A percentile compares a stretch with the other conserved stretches of the same genome.
Evolutionary conservation across 306 rosid genomes (phyloP).

Genomic region (Senna siamea): DNA sequence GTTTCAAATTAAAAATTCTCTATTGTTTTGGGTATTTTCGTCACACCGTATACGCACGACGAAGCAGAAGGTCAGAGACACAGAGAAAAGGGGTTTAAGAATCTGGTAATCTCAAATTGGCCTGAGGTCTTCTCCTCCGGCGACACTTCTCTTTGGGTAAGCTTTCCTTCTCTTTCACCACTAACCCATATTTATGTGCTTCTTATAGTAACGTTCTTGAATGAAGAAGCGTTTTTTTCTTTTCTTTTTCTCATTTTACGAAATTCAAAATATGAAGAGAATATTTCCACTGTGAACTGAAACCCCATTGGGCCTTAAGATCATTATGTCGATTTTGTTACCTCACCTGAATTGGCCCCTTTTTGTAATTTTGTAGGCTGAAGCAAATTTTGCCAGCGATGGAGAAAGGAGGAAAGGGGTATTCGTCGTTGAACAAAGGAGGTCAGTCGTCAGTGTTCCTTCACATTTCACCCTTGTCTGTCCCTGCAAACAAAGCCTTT

Average conservation of each 20-base stretch:
- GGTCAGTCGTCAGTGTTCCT: constrained; percentile 40
- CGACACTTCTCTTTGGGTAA: constrained; percentile 21
- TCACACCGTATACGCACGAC: background rate
- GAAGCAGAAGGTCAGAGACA: background rate
- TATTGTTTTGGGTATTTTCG: background rate
- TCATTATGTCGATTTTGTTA: constrained; percentile 21
- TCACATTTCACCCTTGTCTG: constrained; percentile 4
- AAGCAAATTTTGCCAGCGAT: constrained; percentile 34
- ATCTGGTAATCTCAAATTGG: background rate
- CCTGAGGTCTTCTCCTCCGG: constrained; percentile 3
- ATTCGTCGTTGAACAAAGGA: constrained; percentile 45
- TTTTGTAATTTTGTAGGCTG: constrained; percentile 39
- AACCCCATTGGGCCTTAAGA: constrained; percentile 23
- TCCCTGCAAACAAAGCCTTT: constrained; percentile 2
- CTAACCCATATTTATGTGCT: constrained; percentile 10
- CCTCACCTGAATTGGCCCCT: constrained; percentile 35
- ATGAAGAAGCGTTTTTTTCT: background rate
- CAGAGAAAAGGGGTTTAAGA: background rate
- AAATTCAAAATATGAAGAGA: background rate
- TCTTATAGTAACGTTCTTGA: background rate
- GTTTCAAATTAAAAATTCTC: too few relatives aligned
- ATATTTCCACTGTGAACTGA: background rate
- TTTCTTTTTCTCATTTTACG: background rate
- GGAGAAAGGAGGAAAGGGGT: constrained; percentile 76
- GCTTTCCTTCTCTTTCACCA: background rate